Base-by-base conservation (phyloP, 345 rosid species). In the Carallia pectinifolia region DNA sequence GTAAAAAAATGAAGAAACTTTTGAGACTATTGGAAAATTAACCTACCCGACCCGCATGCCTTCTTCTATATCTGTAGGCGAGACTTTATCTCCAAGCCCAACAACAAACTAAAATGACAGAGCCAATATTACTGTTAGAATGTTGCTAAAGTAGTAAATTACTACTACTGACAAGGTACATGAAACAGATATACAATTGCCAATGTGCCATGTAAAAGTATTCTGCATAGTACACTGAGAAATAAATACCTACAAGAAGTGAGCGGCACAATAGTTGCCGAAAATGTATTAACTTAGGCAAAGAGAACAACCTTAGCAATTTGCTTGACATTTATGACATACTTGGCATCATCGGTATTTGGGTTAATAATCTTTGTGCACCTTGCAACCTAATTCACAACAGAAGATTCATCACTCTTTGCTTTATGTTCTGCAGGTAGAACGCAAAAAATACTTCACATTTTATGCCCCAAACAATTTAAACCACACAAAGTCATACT, bases 31-130 rank as follows among this genome's bases (percentile, higher is more conserved):
- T 55, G 7, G 72, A 68, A 58, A 34, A 53, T 34, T 64, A 71
- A 81, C 88, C 56, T 82, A 95, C 99, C 99, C 99, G 0, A 92
- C 97, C 36, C 97, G 88, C 99, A 92, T 92, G 89, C 97, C 99
- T 83, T 95, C 97, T 84, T 95, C 99, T 19, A 95, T 92, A 53
- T 92, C 97, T 53, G 97, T 92, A 2, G 97, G 97, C 23, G 97
- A 92, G 53, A 95, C 99, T 77, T 95, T 95, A 81, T 95, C 99
- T 7, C 99, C 97, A 50, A 92, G 92, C 29, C 99, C 97, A 86
- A 92, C 97, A 76, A 95, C 97, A 82, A 95, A 95, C 97, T 94
- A 86, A 54, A 37, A 37, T 58, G 15, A 75, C 15, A 61, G 34
- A 38, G 12, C 2, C 34, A 40, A 59, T 37, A 36, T 53, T 17